A percentile compares a stretch with the other conserved stretches of the same genome.
Evolutionary conservation across 1,284 basidiomycete genomes (phyloP).

Genomic region (Clitocybe nebularis): DNA sequence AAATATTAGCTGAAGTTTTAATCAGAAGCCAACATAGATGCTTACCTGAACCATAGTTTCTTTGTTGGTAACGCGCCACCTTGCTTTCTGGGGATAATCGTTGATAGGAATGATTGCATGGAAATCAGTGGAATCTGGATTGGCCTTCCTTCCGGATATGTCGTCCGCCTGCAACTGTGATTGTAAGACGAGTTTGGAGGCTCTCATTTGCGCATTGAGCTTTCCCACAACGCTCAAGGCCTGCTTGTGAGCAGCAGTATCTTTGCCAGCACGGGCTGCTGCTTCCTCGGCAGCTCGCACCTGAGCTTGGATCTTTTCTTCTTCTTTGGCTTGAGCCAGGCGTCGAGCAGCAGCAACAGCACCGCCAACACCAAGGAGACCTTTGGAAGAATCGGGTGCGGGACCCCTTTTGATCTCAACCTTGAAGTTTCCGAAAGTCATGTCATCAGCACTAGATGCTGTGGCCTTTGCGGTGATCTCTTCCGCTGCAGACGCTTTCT

Average conservation of each 20-base stretch:
- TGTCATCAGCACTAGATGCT: slow-evolving; percentile 58
- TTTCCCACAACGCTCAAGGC: slow-evolving; percentile 86
- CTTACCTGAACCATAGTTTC: slow-evolving; percentile 96
- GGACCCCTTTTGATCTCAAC: slow-evolving; percentile 94
- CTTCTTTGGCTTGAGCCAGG: slow-evolving; percentile 74
- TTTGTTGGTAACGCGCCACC: slow-evolving; percentile 99
- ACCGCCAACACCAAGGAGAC: slow-evolving; percentile 62
- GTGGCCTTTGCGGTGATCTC: slow-evolving; percentile 39
- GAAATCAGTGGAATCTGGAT: slow-evolving; percentile 96
- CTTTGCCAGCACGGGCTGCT: slow-evolving; percentile 76
- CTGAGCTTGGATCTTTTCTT: slow-evolving; percentile 72
- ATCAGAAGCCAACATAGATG: slow-evolving; percentile 11
- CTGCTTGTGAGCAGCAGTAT: slow-evolving; percentile 81
- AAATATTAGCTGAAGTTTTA: slow-evolving; percentile 6
- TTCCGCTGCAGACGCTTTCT: slow-evolving; percentile 47
- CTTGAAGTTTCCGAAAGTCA: slow-evolving; percentile 92
- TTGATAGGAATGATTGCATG: slow-evolving; percentile 99
- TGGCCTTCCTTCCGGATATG: slow-evolving; percentile 60
- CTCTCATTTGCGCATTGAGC: slow-evolving; percentile 85
- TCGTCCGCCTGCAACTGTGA: slow-evolving; percentile 78
- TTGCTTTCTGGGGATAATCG: slow-evolving; percentile 96
- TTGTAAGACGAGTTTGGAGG: slow-evolving; percentile 78
- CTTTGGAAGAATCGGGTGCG: slow-evolving; percentile 87
- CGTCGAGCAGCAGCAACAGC: slow-evolving; percentile 68
- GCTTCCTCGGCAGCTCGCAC: slow-evolving; percentile 79